Percentiles rank a stretch among this genome's conserved stretches.
Evolutionary conservation across 768 basidiomycete genomes (phyloP).

Genomic region (Lactarius sp.): DNA sequence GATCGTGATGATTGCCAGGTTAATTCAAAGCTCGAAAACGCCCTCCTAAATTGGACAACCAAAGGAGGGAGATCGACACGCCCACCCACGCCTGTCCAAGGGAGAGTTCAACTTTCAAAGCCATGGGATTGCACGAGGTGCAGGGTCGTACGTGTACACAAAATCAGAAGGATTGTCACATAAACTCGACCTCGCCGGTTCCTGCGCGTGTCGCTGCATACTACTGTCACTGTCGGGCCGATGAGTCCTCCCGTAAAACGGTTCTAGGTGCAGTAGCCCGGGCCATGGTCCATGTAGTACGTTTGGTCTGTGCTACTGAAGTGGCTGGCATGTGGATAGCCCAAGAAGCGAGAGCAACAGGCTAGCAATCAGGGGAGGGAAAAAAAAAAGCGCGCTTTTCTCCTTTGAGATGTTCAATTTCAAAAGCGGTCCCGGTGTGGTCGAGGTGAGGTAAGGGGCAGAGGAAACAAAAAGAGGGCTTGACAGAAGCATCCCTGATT

Average conservation of each 20-base stretch:
- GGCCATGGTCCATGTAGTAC: neutral
- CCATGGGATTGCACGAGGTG: neutral
- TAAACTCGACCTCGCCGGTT: neutral
- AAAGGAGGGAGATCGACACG: neutral
- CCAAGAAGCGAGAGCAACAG: neutral
- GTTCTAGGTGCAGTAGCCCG: neutral
- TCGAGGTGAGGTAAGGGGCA: constrained; percentile 5
- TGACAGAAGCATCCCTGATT: constrained; percentile 3
- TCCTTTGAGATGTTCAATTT: constrained; percentile 5
- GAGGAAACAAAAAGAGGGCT: neutral
- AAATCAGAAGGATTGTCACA: neutral
- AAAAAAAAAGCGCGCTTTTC: neutral
- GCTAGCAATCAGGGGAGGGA: neutral
- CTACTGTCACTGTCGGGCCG: neutral
- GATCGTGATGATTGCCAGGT: neutral
- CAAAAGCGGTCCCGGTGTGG: neutral
- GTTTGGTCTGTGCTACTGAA: neutral
- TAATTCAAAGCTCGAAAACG: neutral
- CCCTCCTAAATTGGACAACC: neutral
- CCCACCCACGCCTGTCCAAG: constrained; percentile 2
- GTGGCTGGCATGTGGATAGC: neutral
- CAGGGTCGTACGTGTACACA: constrained; percentile 4
- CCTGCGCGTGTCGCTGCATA: neutral
- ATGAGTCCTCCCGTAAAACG: neutral
- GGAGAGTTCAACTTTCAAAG: neutral